Conservation (phyloP, 441 rosid genomes). For the Pelargonium myrrhifolium region DNA sequence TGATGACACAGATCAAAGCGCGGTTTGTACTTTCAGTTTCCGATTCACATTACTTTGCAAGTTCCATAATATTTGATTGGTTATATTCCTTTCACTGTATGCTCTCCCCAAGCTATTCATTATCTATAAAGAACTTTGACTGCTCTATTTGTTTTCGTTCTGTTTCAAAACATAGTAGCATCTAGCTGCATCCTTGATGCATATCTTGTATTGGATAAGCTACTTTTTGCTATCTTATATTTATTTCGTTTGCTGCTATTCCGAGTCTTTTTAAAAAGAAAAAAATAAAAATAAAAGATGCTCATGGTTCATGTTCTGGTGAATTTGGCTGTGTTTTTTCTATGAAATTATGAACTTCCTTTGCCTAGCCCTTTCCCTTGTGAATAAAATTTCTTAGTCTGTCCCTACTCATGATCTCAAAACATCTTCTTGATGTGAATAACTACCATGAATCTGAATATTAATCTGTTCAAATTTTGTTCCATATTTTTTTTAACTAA, state of each 20-base stretch:
- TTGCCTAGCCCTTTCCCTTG: no score
- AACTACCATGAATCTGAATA: neutral
- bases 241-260: neutral
- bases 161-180: neutral
- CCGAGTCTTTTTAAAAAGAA: neutral
- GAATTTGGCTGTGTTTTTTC: no score
- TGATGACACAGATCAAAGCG: slow-evolving; percentile 55
- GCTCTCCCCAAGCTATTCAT: neutral
- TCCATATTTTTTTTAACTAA: neutral
- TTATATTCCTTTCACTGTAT: neutral
- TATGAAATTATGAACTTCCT: no score
- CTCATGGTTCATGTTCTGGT: no score
- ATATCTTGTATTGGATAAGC: neutral
- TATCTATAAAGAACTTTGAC: neutral
- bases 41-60: slow-evolving; percentile 10
- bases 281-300: no score
- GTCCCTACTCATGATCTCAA: neutral
- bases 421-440: neutral
- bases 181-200: neutral
- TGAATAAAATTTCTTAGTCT: no score
- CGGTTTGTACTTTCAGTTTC: slow-evolving; percentile 43
- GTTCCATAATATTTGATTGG: neutral
- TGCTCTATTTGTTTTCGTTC: neutral
- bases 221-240: neutral
- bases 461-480: neutral